phyloP scores from a whole-genome alignment of 2,329 filamentous ascomycete species.

The Colletotrichum lini region DNA sequence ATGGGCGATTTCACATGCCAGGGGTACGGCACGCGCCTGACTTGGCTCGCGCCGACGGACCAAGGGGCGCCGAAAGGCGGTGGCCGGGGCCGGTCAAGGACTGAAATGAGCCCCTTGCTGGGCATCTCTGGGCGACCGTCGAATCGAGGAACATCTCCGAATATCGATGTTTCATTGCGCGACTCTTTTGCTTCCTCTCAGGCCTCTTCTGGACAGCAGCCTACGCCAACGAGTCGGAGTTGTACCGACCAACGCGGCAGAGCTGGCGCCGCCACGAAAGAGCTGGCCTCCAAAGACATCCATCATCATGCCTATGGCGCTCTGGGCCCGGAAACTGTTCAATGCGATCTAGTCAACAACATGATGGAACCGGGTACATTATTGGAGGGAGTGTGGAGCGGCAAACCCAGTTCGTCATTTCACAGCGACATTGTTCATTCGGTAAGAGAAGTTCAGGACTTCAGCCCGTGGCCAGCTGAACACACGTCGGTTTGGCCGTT shows the following conservation, averaged over 20 bases:
- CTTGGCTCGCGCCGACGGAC: constrained; percentile 13
- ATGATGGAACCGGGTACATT: no score
- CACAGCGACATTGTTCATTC: neutral
- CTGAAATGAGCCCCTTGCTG: neutral
- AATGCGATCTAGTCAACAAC: neutral
- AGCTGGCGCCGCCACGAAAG: neutral
- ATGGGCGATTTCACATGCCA: constrained; percentile 20
- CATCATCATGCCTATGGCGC: no score
- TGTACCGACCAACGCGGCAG: no score
- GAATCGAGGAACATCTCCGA: no score
- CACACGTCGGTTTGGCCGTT: neutral
- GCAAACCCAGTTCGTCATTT: neutral
- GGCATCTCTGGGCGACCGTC: neutral
- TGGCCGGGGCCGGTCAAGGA: neutral
- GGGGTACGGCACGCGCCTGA: constrained; percentile 23
- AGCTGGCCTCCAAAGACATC: neutral
- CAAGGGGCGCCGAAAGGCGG: neutral
- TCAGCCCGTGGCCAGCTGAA: neutral
- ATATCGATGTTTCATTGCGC: neutral
- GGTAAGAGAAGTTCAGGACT: neutral
- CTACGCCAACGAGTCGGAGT: neutral
- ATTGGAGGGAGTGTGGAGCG: neutral
- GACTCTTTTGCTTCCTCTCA: neutral
- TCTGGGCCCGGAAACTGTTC: neutral
- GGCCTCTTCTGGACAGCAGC: neutral